Evolutionary conservation across 805 yeast species (phyloP), one percentile per base, ranked within the genome.

Genomic region (Yarrowia sp.): DNA sequence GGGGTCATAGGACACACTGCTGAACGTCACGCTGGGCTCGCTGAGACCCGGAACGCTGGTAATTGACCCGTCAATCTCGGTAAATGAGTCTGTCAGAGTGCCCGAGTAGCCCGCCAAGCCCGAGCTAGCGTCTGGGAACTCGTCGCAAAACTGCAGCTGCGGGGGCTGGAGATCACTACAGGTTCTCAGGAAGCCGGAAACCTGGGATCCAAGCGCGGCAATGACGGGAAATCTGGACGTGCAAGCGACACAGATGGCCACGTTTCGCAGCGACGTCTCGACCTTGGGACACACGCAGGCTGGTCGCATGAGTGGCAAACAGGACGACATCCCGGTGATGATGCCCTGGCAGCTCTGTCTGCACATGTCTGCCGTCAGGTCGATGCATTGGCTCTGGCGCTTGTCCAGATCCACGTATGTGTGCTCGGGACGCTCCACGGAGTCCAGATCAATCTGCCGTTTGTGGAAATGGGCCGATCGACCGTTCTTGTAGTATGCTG

Each of bases 201-300:
- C 64, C 49, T 58, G 50, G 33, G 1, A 13, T 8, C 40, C 50
- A 0, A 33, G 17, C 15, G 20, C 6, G 9, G 39, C 9, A 12
- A 58, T 43, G 40, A n/a, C 19, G 14, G 64, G 64, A 39, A 58
- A 58, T 10, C 64, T 24, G 9, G 64, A 15, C 14, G 39, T 30
- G 39, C 64, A 58, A 7, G 64, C 64, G 36, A 33, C 33, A 17
- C 64, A 58, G 17, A 58, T 58, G 33, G 64, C 50, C 2, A 43
- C 15, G 40, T 58, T 58, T 13, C 64, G 30, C 17, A 43, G 33
- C 40, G 64, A 42, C 9, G 64, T 10, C 17, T 58, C 64, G 9
- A 58, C 33, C 13, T 14, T 10, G 33, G 64, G 64, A 58, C 64
- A 58, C 50, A 58, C 33, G 34, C 64, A 58, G 30, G 30, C 9